Evolutionary conservation across 345 rosid species (phyloP).

Genomic region (Arabis alpina): DNA sequence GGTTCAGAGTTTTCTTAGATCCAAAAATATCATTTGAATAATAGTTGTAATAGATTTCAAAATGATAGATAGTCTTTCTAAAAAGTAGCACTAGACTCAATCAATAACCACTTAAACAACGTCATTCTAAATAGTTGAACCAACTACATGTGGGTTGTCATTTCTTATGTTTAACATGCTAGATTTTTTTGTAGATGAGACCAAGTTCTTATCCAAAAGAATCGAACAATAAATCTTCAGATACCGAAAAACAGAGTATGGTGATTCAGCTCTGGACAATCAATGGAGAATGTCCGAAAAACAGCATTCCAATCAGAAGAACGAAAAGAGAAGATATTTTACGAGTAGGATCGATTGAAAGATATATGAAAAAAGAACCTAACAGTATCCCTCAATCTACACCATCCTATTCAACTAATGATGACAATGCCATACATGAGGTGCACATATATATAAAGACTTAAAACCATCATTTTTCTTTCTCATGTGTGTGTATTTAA

Average conservation of each 20-base stretch:
- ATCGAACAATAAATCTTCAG: not conserved
- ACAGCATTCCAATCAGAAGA: conserved; percentile 27
- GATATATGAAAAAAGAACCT: not conserved
- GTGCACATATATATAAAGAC: not conserved
- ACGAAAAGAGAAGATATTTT: conserved; percentile 16
- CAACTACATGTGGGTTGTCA: not conserved
- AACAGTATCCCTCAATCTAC: not conserved
- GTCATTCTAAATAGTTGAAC: not conserved
- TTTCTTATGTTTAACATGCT: not conserved
- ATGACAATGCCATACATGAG: not conserved
- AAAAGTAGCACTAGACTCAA: too few relatives aligned
- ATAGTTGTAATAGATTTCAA: too few relatives aligned
- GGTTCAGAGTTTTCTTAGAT: too few relatives aligned
- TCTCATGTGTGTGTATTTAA: not conserved
- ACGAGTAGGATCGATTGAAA: conserved; percentile 2
- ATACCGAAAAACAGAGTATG: not conserved
- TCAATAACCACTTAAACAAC: too few relatives aligned
- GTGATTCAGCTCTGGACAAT: conserved; percentile 19
- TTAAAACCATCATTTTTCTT: not conserved
- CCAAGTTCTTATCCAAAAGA: conserved; percentile 24
- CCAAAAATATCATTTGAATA: too few relatives aligned
- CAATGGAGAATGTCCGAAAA: conserved; percentile 19
- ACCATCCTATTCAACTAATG: not conserved
- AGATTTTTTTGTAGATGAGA: conserved; percentile 17
- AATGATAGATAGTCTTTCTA: too few relatives aligned